Evolutionary conservation across 2,329 filamentous ascomycete species (phyloP).

Genomic region (Penicillium sp.): DNA sequence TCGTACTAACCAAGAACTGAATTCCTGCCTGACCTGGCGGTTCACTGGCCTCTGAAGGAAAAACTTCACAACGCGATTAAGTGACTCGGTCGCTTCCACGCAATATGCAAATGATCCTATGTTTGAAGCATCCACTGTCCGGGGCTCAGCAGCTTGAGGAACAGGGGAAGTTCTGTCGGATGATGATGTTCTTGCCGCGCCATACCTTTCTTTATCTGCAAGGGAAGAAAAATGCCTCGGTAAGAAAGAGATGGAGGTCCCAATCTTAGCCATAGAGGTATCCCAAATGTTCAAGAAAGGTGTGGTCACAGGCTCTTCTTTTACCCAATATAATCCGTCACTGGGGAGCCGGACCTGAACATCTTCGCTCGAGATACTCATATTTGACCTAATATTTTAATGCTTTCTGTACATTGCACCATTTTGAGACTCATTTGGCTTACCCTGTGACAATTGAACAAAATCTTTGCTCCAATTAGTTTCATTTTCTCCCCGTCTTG

Average conservation of each 20-base stretch:
- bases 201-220: neutral
- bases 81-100: slow-evolving; percentile 53
- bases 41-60: slow-evolving; percentile 53
- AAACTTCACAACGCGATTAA: slow-evolving; percentile 51
- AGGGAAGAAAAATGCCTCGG: neutral
- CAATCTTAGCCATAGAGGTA: slow-evolving; percentile 43
- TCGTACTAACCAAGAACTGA: slow-evolving; percentile 51
- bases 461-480: neutral
- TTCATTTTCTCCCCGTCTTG: neutral
- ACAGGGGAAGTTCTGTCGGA: slow-evolving; percentile 3
- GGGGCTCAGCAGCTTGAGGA: slow-evolving; percentile 16
- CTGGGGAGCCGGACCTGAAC: slow-evolving; percentile 45
- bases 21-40: slow-evolving; percentile 43
- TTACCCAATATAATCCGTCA: slow-evolving; percentile 50
- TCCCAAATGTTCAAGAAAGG: slow-evolving; percentile 55
- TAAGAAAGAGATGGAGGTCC: slow-evolving; percentile 44
- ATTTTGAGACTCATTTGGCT: neutral
- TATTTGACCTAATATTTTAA: slow-evolving; percentile 32
- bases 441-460: neutral
- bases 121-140: slow-evolving; percentile 42
- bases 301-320: slow-evolving; percentile 44
- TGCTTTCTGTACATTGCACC: neutral
- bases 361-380: slow-evolving; percentile 42
- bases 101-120: slow-evolving; percentile 54
- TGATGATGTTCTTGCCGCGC: neutral